A percentile compares a stretch with the other conserved stretches of the same genome.
Conservation (phyloP, 164 flowering plant genomes). For the Tetracentron sinense region DNA sequence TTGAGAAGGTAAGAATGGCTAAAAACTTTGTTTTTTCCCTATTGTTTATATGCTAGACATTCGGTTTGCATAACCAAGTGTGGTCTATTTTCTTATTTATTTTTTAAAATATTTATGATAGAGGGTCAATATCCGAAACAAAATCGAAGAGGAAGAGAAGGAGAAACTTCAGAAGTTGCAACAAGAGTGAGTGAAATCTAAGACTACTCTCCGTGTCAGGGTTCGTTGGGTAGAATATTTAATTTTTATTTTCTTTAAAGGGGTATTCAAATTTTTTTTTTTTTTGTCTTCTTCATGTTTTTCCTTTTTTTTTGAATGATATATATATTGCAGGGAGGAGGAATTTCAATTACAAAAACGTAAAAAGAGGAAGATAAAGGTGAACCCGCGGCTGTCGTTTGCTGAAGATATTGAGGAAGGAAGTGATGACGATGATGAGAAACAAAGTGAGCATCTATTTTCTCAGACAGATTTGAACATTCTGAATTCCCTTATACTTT, state of each 20-base stretch:
- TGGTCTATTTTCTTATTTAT: background rate
- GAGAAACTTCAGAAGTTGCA: slow-evolving; percentile 93
- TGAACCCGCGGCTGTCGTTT: slow-evolving; percentile 70
- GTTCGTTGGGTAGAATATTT: background rate
- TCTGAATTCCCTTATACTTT: too few species aligned
- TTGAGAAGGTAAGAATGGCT: slow-evolving; percentile 70
- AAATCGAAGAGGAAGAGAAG: slow-evolving; percentile 96
- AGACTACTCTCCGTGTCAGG: background rate
- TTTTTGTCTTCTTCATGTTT: background rate
- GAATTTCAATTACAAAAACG: slow-evolving; percentile 80
- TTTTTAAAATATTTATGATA: slow-evolving; percentile 13
- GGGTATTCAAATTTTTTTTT: background rate
- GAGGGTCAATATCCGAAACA: slow-evolving; percentile 87
- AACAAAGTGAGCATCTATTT: slow-evolving; percentile 35
- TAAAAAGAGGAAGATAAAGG: slow-evolving; percentile 80
- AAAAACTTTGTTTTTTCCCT: too few species aligned
- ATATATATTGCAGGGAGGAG: slow-evolving; percentile 56
- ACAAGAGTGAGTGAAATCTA: slow-evolving; percentile 67
- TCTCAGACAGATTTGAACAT: background rate
- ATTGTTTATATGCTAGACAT: background rate
- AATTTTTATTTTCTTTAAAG: too few species aligned
- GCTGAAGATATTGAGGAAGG: slow-evolving; percentile 74
- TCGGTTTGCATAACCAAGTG: too few species aligned
- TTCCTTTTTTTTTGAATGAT: background rate
- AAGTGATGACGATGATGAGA: slow-evolving; percentile 68